A percentile compares a stretch with the other conserved stretches of the same genome.
phyloP scores from a whole-genome alignment of 1,284 basidiomycete species.

The Papiliotrema flavescens region DNA sequence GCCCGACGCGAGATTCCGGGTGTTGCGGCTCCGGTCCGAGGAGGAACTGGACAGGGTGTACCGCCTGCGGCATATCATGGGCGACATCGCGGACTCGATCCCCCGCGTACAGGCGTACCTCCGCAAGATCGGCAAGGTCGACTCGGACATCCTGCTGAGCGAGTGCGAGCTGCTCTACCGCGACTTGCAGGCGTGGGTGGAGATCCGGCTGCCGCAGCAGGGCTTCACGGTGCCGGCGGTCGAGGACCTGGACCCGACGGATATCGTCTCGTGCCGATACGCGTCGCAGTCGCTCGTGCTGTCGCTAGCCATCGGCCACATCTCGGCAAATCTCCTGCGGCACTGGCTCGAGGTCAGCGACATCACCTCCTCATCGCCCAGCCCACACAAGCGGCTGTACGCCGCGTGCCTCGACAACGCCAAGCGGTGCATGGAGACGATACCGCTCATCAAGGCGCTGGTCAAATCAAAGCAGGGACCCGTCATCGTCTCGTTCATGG shows the following conservation, averaged over 20 bases:
- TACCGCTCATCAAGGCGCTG: conserved; percentile 8
- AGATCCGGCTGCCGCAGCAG: background rate
- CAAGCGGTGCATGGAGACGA: conserved; percentile 2
- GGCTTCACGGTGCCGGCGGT: background rate
- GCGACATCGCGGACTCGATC: conserved; percentile 2
- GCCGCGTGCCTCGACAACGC: conserved; percentile 14
- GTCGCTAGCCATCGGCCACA: conserved; percentile 6
- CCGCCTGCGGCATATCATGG: background rate
- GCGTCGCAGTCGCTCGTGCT: conserved; percentile 6
- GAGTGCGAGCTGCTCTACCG: conserved; percentile 5
- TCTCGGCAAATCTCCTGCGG: conserved; percentile 7
- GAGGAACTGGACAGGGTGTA: conserved; percentile 1
- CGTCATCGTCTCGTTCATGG: conserved; percentile 9
- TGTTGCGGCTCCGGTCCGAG: conserved; percentile 4
- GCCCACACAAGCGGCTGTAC: conserved; percentile 5
- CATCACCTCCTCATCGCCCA: conserved; percentile 1
- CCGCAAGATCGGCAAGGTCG: background rate
- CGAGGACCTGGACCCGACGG: conserved; percentile 3
- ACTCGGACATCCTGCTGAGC: background rate
- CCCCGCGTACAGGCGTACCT: conserved; percentile 3
- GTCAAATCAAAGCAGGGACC: conserved; percentile 9
- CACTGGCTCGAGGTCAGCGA: conserved; percentile 10
- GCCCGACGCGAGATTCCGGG: conserved; percentile 2
- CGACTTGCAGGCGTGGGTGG: conserved; percentile 7
- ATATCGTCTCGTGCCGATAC: conserved; percentile 2